Conservation (phyloP, 768 basidiomycete genomes). For the Infundibulicybe gibba region DNA sequence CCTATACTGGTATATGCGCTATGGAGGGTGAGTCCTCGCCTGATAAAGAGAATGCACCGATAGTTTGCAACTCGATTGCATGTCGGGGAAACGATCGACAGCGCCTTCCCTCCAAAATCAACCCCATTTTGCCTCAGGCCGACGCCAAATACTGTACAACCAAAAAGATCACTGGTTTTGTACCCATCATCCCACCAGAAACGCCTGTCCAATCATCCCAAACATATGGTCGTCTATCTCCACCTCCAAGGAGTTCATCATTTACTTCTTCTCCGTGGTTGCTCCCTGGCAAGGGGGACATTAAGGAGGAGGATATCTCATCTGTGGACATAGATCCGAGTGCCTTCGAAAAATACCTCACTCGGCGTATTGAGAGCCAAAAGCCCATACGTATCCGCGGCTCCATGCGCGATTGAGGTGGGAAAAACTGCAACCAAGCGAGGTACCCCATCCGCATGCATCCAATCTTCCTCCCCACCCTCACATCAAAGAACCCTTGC, state of each 20-base stretch:
- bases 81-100: slow-evolving; percentile 1
- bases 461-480: not conserved
- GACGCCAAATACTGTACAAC: slow-evolving; percentile 12
- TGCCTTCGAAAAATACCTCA: slow-evolving; percentile 32
- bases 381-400: slow-evolving; percentile 24
- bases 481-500: not conserved
- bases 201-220: slow-evolving; percentile 13
- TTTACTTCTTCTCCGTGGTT: slow-evolving; percentile 34
- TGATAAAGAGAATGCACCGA: too few species aligned
- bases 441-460: not conserved
- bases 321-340: slow-evolving; percentile 29
- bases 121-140: slow-evolving; percentile 3
- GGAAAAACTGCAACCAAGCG: not conserved
- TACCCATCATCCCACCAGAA: slow-evolving; percentile 23
- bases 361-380: slow-evolving; percentile 36
- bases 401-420: slow-evolving; percentile 17
- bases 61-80: not conserved
- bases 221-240: slow-evolving; percentile 21
- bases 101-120: slow-evolving; percentile 2
- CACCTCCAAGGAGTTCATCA: slow-evolving; percentile 30
- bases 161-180: slow-evolving; percentile 34
- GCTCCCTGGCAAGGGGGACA: slow-evolving; percentile 26
- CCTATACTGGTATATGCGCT: not conserved
- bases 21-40: not conserved
- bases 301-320: slow-evolving; percentile 24